Conservation (phyloP, 2,329 filamentous ascomycete species). For the Aspergillus eucalypticola region DNA sequence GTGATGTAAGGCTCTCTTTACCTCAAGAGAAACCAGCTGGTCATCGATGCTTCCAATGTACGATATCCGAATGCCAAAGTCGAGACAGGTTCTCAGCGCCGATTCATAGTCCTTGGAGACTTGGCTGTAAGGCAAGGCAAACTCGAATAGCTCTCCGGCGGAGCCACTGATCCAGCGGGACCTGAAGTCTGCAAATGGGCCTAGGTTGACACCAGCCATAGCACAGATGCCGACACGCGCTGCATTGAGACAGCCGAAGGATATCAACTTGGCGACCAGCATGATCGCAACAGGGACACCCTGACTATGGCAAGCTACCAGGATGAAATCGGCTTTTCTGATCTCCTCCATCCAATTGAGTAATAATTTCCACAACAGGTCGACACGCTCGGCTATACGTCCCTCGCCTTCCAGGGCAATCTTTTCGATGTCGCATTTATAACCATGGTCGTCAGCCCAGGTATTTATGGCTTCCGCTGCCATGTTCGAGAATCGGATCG, state of each 20-base stretch:
- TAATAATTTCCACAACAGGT: constrained; percentile 90
- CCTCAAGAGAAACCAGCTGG: constrained; percentile 89
- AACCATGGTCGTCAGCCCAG: constrained; percentile 76
- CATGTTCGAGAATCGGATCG: constrained; percentile 86
- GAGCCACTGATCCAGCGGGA: constrained; percentile 85
- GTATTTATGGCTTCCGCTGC: constrained; percentile 78
- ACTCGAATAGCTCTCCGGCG: constrained; percentile 93
- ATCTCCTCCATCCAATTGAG: constrained; percentile 95
- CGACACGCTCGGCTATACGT: constrained; percentile 83
- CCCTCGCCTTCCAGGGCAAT: constrained; percentile 94
- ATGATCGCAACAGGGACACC: constrained; percentile 93
- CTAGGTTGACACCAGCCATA: constrained; percentile 88
- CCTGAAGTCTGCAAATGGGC: constrained; percentile 89
- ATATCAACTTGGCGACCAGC: constrained; percentile 87
- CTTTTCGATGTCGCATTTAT: constrained; percentile 82
- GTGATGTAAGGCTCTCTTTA: constrained; percentile 38
- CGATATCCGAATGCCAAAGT: constrained; percentile 77
- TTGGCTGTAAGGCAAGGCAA: constrained; percentile 75
- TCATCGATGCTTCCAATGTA: constrained; percentile 96
- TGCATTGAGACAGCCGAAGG: constrained; percentile 77
- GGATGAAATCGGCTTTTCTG: constrained; percentile 79
- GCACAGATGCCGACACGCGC: constrained; percentile 82
- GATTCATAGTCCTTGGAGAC: constrained; percentile 80
- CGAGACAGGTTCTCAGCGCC: constrained; percentile 71
- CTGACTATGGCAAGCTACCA: constrained; percentile 93